Conservation (phyloP, 257 asterid genomes). For the Schizonepeta tenuifolia region DNA sequence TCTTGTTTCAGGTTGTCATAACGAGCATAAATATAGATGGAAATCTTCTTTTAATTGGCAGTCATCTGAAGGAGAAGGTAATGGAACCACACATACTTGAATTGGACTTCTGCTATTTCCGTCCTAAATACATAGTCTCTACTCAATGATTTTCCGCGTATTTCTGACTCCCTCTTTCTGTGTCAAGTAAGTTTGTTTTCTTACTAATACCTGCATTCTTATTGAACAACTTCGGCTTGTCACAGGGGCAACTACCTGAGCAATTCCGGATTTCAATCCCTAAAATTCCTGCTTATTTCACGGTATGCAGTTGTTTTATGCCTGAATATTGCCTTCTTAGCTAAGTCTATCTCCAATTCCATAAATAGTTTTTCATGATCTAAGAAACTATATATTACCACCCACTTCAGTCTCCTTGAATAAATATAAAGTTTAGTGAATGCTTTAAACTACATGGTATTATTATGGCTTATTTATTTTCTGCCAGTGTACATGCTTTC, state of each 20-base stretch:
- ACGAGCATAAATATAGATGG: constrained; percentile 87
- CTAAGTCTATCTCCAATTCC: neutral
- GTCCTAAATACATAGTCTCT: neutral
- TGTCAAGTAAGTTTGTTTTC: neutral
- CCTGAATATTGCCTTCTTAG: constrained; percentile 1
- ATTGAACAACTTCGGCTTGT: constrained; percentile 34
- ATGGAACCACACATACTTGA: constrained; percentile 24
- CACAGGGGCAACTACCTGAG: constrained; percentile 75
- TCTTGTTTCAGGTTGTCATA: constrained; percentile 76
- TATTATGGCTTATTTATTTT: neutral
- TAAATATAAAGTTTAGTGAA: neutral
- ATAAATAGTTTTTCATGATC: constrained; percentile 5
- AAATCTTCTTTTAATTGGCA: constrained; percentile 85
- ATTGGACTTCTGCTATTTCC: constrained; percentile 21
- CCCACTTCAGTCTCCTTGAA: neutral
- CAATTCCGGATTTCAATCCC: constrained; percentile 90
- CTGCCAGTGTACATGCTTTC: neutral
- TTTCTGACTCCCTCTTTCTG: constrained; percentile 3
- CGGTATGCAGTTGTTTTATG: constrained; percentile 54
- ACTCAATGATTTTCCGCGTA: constrained; percentile 6
- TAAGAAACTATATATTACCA: neutral
- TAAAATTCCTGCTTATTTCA: constrained; percentile 96
- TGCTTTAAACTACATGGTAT: neutral
- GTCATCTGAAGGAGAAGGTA: constrained; percentile 92
- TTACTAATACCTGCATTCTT: constrained; percentile 26